Percentiles rank a stretch among this genome's conserved stretches.
Evolutionary conservation across 2,329 filamentous ascomycete species (phyloP).

Genomic region (Sclerotinia trifoliorum): DNA sequence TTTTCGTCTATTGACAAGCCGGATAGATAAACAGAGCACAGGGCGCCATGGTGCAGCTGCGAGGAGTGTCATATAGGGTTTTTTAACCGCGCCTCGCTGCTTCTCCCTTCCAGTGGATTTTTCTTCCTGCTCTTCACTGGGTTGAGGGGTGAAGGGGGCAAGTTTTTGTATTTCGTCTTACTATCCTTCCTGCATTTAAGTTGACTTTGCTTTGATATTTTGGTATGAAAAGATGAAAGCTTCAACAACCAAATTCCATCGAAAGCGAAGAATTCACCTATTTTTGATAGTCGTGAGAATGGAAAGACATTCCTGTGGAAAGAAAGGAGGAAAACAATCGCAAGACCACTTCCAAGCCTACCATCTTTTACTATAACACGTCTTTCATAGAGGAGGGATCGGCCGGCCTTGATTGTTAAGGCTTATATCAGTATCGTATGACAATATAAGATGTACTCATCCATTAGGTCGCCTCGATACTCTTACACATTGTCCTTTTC

Average conservation of each 20-base stretch:
- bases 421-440: not conserved
- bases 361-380: not conserved
- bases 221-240: not conserved
- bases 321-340: not conserved
- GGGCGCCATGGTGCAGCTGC: not conserved
- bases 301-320: not conserved
- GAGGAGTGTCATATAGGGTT: not conserved
- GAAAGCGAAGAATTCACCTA: not conserved
- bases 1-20: not conserved
- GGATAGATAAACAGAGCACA: not conserved
- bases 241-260: not conserved
- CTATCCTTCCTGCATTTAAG: not conserved
- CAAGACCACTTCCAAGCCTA: not conserved
- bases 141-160: too few relatives aligned
- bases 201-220: not conserved
- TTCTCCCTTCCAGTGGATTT: not conserved
- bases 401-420: not conserved
- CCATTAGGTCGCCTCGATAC: not conserved
- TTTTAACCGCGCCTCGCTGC: not conserved
- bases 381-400: too few relatives aligned
- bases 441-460: not conserved
- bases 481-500: not conserved
- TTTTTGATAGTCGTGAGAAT: not conserved
- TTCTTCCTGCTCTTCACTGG: not conserved
- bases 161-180: not conserved